Evolutionary conservation across 768 basidiomycete species (phyloP).

Genomic region (Tephrocybe rancida): DNA sequence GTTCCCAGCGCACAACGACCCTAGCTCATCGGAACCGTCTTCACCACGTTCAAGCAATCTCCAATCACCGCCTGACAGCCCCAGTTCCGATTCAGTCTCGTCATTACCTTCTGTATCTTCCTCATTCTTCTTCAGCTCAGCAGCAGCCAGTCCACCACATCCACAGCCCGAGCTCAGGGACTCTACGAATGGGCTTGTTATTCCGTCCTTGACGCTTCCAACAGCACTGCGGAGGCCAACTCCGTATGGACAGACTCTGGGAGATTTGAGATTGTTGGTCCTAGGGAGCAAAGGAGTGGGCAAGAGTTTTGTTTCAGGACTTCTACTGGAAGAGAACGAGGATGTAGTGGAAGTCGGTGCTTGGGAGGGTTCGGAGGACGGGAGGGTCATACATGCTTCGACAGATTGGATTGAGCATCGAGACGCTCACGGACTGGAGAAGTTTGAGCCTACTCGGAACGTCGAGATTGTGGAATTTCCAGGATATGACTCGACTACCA

Average conservation of each 20-base stretch:
- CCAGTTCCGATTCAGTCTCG: constrained; percentile 61
- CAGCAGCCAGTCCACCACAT: constrained; percentile 65
- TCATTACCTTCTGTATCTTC: constrained; percentile 75
- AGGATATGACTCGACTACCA: constrained; percentile 41
- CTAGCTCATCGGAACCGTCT: constrained; percentile 39
- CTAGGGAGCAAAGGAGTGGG: constrained; percentile 47
- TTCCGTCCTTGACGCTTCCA: constrained; percentile 69
- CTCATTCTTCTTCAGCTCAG: constrained; percentile 80
- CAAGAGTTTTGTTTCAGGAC: constrained; percentile 44
- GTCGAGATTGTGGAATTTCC: constrained; percentile 60
- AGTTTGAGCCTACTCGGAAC: constrained; percentile 65
- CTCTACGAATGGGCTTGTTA: constrained; percentile 59
- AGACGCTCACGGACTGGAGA: constrained; percentile 66
- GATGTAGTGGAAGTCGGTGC: constrained; percentile 64
- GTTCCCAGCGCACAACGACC: constrained; percentile 13
- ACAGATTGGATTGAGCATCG: constrained; percentile 75
- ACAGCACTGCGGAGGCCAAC: constrained; percentile 64
- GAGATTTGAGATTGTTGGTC: constrained; percentile 59
- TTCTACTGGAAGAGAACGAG: constrained; percentile 66
- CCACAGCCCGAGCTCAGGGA: constrained; percentile 42
- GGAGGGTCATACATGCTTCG: constrained; percentile 55
- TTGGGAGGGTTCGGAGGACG: constrained; percentile 54
- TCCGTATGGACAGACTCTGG: constrained; percentile 68
- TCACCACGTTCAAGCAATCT: constrained; percentile 51
- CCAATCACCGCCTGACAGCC: constrained; percentile 66